phyloP scores from a whole-genome alignment of 208 protist species.

The Angomonas deanei region DNA sequence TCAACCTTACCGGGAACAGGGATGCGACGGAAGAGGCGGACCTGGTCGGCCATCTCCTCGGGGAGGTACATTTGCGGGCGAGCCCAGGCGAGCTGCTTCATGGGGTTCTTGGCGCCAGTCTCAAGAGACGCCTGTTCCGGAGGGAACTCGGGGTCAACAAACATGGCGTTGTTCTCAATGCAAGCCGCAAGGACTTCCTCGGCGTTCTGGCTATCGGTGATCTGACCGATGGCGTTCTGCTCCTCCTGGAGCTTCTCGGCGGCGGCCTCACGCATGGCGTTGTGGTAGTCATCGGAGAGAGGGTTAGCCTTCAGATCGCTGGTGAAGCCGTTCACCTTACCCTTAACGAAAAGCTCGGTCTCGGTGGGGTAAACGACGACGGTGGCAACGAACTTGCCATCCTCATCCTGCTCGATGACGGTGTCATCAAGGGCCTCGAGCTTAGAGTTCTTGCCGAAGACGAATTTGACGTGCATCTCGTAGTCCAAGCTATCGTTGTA shows the following conservation, averaged over 20 bases:
- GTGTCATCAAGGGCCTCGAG: conserved; percentile 49
- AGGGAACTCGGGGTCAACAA: conserved; percentile 72
- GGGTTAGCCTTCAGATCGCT: conserved; percentile 58
- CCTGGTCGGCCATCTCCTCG: conserved; percentile 43
- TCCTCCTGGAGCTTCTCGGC: conserved; percentile 14
- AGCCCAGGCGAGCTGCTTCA: conserved; percentile 59
- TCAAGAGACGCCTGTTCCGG: conserved; percentile 54
- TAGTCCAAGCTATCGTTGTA: conserved; percentile 76
- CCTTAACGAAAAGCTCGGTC: conserved; percentile 69
- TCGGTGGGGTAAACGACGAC: conserved; percentile 74
- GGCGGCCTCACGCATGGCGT: conserved; percentile 10
- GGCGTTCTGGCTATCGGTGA: conserved; percentile 27
- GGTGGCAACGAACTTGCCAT: conserved; percentile 31
- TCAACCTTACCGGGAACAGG: conserved; percentile 37
- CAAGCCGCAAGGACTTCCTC: conserved; percentile 54
- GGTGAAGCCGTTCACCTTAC: conserved; percentile 54
- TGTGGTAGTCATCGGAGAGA: conserved; percentile 54
- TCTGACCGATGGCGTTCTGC: conserved; percentile 34
- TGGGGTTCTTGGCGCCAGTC: conserved; percentile 37
- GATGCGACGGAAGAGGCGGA: conserved; percentile 52
- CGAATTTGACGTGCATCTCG: conserved; percentile 71
- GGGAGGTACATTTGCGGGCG: conserved; percentile 47
- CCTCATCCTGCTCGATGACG: conserved; percentile 27
- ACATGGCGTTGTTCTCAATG: conserved; percentile 44
- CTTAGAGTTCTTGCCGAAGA: conserved; percentile 59